Base-by-base conservation (phyloP, 441 rosid species). In the Omphalea diandra region DNA sequence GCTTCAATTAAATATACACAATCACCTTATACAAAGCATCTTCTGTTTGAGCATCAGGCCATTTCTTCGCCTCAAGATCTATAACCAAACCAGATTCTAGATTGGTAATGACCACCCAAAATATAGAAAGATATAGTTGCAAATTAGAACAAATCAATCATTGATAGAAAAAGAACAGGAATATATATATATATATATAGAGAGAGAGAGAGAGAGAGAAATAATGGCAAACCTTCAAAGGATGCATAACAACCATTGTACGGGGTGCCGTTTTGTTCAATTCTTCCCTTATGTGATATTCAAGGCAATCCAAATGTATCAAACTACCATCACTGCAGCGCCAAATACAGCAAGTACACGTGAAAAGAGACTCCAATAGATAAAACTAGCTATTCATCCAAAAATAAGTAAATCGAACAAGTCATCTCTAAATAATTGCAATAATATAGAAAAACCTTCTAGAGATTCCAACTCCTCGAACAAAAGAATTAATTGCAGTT, bases 261-360 rank as follows among this genome's bases (percentile, higher is more conserved):
- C 99, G 94, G 33, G 97, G 83, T 1, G 88, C 90, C 6, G 89
- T 92, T 83, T 82, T 92, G 78, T 92, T 92, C 77, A 95, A 74
- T 75, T 95, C 99, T 78, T 93, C 99, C 82, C 99, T 78, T 67
- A 93, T 86, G 73, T 95, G 95, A 86, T 93, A 81, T 86, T 93
- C 98, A 15, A 95, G 95, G 55, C 95, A 90, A 81, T 91, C 87
- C 91, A 93, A 82, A 26, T 82, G 86, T 76, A 95, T 90, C 77
- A 81, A 82, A 80, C 96, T 93, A 83, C 89, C 78, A 83, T 93
- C 99, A 84, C 95, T 90, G 88, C 67, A 78, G 69, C 49, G 75
- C 15, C 3, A 57, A 1, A 18, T 6, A 76, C 38, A 65, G 59
- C 24, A 75, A 70, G 63, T 54, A 63, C n/a, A 65, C 26, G 29